A percentile compares a stretch with the other conserved stretches of the same genome.
phyloP scores from a whole-genome alignment of 164 flowering plant genomes.

The Macadamia integrifolia region DNA sequence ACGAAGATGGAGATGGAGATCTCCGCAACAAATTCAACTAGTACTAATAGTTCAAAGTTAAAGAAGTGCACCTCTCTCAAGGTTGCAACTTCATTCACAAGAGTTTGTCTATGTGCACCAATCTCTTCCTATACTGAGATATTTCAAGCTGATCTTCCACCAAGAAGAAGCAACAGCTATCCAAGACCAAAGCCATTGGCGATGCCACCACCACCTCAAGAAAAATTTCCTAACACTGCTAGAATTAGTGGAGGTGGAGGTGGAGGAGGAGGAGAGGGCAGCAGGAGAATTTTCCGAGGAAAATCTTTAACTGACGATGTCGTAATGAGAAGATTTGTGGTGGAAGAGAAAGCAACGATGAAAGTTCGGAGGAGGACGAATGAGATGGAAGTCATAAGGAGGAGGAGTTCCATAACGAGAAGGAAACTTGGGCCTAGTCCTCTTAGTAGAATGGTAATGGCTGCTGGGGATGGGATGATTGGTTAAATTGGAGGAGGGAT shows the following conservation, averaged over 20 bases:
- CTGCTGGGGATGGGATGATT: slow-evolving; percentile 16
- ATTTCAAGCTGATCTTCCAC: slow-evolving; percentile 57
- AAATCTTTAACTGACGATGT: slow-evolving; percentile 84
- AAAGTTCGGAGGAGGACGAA: slow-evolving; percentile 55
- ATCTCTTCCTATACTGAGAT: slow-evolving; percentile 83
- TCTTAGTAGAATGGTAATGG: slow-evolving; percentile 67
- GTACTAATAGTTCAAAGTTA: slow-evolving; percentile 35
- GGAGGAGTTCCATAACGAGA: slow-evolving; percentile 47
- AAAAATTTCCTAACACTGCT: slow-evolving; percentile 17
- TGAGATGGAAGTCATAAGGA: slow-evolving; percentile 80
- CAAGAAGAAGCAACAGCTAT: slow-evolving; percentile 49
- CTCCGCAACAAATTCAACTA: slow-evolving; percentile 7
- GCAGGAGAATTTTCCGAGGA: slow-evolving; percentile 59
- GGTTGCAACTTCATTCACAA: slow-evolving; percentile 70
- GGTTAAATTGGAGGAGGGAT: not conserved
- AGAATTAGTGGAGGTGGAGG: slow-evolving; percentile 23
- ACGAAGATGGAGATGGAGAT: slow-evolving; percentile 4
- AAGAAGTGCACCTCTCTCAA: slow-evolving; percentile 67
- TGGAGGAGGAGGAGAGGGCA: slow-evolving; percentile 24
- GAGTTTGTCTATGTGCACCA: slow-evolving; percentile 89
- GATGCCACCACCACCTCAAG: slow-evolving; percentile 4
- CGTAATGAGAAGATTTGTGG: slow-evolving; percentile 86
- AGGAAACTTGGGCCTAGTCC: slow-evolving; percentile 84
- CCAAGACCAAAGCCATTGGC: slow-evolving; percentile 68
- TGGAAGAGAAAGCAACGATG: slow-evolving; percentile 87